Evolutionary conservation across 495 filamentous ascomycete genomes (phyloP).

Genomic region (Annulohypoxylon moriforme): DNA sequence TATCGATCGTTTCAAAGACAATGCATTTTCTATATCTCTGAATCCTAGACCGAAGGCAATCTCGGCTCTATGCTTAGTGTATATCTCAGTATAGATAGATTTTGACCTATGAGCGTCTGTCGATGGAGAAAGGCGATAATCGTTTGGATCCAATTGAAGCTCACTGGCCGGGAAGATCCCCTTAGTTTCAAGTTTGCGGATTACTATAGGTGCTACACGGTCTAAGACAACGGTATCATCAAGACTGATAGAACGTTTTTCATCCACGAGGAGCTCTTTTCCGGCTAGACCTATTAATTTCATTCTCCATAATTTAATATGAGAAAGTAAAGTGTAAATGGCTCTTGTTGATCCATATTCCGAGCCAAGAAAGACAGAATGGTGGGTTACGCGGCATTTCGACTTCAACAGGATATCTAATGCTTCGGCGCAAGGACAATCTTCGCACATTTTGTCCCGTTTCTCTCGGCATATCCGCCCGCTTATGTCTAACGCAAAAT

Average conservation of each 20-base stretch:
- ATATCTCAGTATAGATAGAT: not conserved
- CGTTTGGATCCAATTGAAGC: not conserved
- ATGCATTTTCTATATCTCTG: not conserved
- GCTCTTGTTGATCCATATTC: not conserved
- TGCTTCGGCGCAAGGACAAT: constrained; percentile 1
- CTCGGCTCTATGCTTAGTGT: not conserved
- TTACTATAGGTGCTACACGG: not conserved
- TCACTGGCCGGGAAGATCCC: not conserved
- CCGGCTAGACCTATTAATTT: not conserved
- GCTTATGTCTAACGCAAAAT: not conserved
- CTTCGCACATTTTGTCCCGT: not conserved
- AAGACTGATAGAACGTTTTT: not conserved
- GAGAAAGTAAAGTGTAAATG: not conserved
- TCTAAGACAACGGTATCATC: constrained; percentile 4
- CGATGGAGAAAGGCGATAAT: constrained; percentile 7
- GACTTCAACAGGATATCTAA: not conserved
- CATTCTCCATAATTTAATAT: constrained; percentile 9
- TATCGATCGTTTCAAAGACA: not conserved
- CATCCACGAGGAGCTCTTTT: not conserved
- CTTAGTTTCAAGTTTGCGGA: constrained; percentile 5
- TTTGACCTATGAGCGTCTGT: no score
- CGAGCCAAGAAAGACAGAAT: not conserved
- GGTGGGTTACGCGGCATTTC: not conserved
- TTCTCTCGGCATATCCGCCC: not conserved
- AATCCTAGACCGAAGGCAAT: not conserved